These are phyloP conservation scores for Fomitopsis schrenkii DNA, from an alignment of 1,284 basidiomycete species.

Conservation along the genomic window DNA sequence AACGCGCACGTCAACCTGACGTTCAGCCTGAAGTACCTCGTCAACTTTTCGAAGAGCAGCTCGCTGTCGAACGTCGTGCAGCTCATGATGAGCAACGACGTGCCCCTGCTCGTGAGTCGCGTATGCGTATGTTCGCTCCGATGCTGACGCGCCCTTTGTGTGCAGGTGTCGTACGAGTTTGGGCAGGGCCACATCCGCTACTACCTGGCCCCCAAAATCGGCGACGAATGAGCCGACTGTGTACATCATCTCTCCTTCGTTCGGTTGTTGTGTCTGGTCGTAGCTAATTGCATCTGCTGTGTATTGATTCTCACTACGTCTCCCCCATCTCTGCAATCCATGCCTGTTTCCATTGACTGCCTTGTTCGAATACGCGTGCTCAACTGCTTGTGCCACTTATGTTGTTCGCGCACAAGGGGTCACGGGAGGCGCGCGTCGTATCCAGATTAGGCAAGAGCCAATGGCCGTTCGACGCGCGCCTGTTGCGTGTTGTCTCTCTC, in stretches of 20 bases:
- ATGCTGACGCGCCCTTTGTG: too few relatives aligned
- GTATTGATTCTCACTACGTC: neutral
- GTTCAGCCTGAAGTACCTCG: slow-evolving; percentile 96
- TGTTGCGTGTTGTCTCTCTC: neutral
- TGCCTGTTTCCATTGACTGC: neutral
- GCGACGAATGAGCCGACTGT: slow-evolving; percentile 53
- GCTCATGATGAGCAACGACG: slow-evolving; percentile 89
- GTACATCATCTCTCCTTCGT: neutral
- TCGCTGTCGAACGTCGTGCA: slow-evolving; percentile 72
- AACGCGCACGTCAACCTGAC: slow-evolving; percentile 91
- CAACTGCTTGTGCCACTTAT: too few relatives aligned
- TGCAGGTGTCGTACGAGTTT: slow-evolving; percentile 82
- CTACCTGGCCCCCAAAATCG: slow-evolving; percentile 88
- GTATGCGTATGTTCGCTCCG: too few relatives aligned
- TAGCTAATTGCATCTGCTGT: neutral
- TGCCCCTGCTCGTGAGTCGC: slow-evolving; percentile 74
- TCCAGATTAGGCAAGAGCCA: neutral
- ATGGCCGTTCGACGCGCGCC: neutral
- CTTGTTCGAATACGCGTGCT: too few relatives aligned
- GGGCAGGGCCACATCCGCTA: slow-evolving; percentile 80
- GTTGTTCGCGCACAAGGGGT: too few relatives aligned
- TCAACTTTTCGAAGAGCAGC: slow-evolving; percentile 94
- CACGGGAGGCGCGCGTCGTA: neutral
- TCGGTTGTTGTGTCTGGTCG: neutral
- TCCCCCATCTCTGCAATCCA: neutral